A percentile compares a stretch with the other conserved stretches of the same genome.
These are phyloP conservation scores for Miscanthus lutarioriparius DNA, from an alignment of 176 grass and related monocot species.

Conservation along the genomic window DNA sequence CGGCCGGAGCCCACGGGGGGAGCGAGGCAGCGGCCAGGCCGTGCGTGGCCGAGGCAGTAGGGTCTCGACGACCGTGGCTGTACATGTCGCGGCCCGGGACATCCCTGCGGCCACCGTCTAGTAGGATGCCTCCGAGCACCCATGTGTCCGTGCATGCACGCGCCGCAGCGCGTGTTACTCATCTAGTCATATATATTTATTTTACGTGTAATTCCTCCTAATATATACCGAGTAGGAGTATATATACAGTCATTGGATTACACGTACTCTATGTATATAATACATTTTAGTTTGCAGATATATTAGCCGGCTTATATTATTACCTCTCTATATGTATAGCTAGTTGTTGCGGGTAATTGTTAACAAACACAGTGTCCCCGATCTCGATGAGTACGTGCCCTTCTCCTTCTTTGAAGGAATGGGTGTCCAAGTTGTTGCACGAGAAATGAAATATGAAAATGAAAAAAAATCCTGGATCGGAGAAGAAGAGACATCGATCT, in stretches of 20 bases:
- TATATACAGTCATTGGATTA: no score
- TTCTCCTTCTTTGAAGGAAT: not conserved
- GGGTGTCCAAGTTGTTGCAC: not conserved
- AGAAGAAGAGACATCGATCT: no score
- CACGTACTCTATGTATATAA: no score
- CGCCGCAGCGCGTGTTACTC: not conserved
- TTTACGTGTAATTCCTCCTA: not conserved
- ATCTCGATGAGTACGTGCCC: not conserved
- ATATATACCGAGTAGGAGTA: no score
- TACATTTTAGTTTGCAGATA: no score
- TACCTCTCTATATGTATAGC: no score
- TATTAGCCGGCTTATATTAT: no score
- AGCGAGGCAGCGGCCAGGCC: not conserved
- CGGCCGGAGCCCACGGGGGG: conserved; percentile 1
- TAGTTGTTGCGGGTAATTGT: no score
- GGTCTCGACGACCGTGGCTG: conserved; percentile 26
- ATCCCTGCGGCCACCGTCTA: conserved; percentile 12
- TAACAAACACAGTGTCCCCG: not conserved
- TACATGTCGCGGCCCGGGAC: conserved; percentile 39
- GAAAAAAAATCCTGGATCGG: not conserved
- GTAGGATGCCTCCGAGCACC: not conserved
- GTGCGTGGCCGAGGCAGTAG: conserved; percentile 31
- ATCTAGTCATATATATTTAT: no score
- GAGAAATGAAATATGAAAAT: not conserved
- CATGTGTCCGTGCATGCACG: not conserved